Evolutionary conservation across 495 filamentous ascomycete species (phyloP).

Genomic region (Penicillium dipodomyicola): DNA sequence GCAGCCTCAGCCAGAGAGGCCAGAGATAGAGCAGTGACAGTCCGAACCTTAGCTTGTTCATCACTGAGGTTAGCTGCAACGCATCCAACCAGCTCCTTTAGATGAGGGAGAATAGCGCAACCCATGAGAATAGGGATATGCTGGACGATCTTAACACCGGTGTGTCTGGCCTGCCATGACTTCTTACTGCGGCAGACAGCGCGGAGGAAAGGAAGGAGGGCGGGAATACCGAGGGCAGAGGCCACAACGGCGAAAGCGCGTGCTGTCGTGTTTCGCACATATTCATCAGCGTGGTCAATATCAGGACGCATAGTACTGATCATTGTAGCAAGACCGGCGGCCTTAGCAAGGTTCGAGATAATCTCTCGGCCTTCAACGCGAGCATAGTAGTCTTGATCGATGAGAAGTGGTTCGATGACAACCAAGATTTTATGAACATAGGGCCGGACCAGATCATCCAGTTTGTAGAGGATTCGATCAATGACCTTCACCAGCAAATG

Average conservation of each 20-base stretch:
- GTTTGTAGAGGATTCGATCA: slow-evolving; percentile 96
- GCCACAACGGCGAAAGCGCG: slow-evolving; percentile 97
- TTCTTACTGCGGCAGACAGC: slow-evolving; percentile 97
- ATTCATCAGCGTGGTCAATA: slow-evolving; percentile 98
- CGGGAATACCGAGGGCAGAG: slow-evolving; percentile 92
- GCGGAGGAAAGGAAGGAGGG: slow-evolving; percentile 88
- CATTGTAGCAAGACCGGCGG: slow-evolving; percentile 97
- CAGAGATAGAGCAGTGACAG: slow-evolving; percentile 91
- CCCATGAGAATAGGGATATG: slow-evolving; percentile 99
- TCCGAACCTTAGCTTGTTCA: slow-evolving; percentile 95
- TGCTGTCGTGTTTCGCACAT: slow-evolving; percentile 98
- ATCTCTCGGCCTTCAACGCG: slow-evolving; percentile 98
- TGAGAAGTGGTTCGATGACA: slow-evolving; percentile 97
- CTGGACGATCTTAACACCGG: slow-evolving; percentile 98
- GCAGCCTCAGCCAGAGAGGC: slow-evolving; percentile 95
- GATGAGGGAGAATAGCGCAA: slow-evolving; percentile 91
- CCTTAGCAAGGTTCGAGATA: slow-evolving; percentile 95
- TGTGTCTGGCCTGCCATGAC: slow-evolving; percentile 97
- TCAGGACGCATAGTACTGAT: slow-evolving; percentile 98
- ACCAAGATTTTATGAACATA: slow-evolving; percentile 98
- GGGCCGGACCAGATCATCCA: slow-evolving; percentile 94
- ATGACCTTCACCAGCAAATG: slow-evolving; percentile 99
- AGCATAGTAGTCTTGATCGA: slow-evolving; percentile 99
- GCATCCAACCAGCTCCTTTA: slow-evolving; percentile 95
- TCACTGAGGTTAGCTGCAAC: slow-evolving; percentile 95